Base-by-base conservation (phyloP, 306 rosid species). In the Vigna mungo region DNA sequence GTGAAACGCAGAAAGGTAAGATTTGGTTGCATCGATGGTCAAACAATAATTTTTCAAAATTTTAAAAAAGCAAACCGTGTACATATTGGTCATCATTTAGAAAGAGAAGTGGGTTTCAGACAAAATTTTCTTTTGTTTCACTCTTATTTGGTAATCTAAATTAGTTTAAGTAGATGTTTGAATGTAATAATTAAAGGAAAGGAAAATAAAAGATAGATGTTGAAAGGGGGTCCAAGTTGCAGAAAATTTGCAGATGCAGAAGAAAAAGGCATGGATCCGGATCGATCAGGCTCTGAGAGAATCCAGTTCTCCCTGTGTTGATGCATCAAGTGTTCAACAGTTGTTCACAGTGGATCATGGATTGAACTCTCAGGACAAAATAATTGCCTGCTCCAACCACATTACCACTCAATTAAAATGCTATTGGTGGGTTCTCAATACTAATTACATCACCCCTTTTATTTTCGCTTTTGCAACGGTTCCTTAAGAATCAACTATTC, bases 331-430 rank as follows among this genome's bases (percentile, higher is more conserved):
- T 66, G 75, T 46, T 41, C 74, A 61, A 16, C 16, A 37, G 54
- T 51, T 61, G 16, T 36, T 39, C 69, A 52, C 67, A 39, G 41
- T 13, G 21, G 56, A 41, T 81, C 71, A 80, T 73, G 71, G 8
- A 80, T 30, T 73, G 16, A 67, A 6, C 34, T 60, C 13, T 23
- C 6, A 6, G 47, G 58, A 76, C 85, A 82, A 63, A 76, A 76
- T 76, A 76, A 76, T 82, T 37, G 54, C 48, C 62, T 82, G 78
- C 82, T 76, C 70, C 85, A 77, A 81, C 68, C 46, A 15, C 70
- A 76, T 82, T 70, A 76, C 62, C 78, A 76, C 81, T 63, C 53
- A 15, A 82, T 71, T 44, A 69, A 52, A 71, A 77, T 76, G 4
- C 2, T 62, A 62, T 10, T 70, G 78, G 74, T 82, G 85, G 85